Conservation (phyloP, 2,329 filamentous ascomycete species). For the Fusarium sp. region DNA sequence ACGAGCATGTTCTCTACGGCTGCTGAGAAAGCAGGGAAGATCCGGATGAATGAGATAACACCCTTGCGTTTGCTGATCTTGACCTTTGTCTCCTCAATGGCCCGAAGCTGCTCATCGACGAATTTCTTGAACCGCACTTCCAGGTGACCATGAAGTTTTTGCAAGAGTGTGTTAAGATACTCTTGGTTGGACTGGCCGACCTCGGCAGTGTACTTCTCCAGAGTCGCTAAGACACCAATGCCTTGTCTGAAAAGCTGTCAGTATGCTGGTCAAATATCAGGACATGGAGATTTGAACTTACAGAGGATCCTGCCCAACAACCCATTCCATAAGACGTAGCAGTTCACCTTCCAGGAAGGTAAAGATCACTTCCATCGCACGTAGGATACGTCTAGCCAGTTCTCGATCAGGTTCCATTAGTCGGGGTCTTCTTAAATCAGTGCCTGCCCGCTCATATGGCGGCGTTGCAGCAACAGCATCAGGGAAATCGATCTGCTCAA, state of each 20-base stretch:
- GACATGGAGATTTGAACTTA: conserved; percentile 61
- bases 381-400: conserved; percentile 85
- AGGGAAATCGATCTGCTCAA: conserved; percentile 84
- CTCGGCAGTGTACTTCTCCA: conserved; percentile 83
- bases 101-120: conserved; percentile 92
- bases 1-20: conserved; percentile 87
- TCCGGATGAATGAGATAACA: conserved; percentile 93
- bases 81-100: conserved; percentile 98
- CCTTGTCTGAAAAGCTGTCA: conserved; percentile 76
- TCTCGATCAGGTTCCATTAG: conserved; percentile 90
- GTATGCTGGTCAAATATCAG: neutral
- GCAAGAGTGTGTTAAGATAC: conserved; percentile 82
- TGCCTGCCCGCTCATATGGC: conserved; percentile 77
- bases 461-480: conserved; percentile 77
- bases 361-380: conserved; percentile 90
- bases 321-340: conserved; percentile 86
- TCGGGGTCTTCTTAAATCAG: conserved; percentile 79
- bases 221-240: conserved; percentile 83
- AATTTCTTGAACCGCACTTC: conserved; percentile 86
- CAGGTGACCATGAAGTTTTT: conserved; percentile 82
- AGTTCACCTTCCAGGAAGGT: conserved; percentile 84
- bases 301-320: conserved; percentile 82
- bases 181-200: conserved; percentile 94
- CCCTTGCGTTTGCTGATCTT: conserved; percentile 99
- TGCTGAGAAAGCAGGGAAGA: conserved; percentile 88